A percentile compares a stretch with the other conserved stretches of the same genome.
phyloP scores from a whole-genome alignment of 2,329 filamentous ascomycete genomes.

The Aspergillus floridensis region DNA sequence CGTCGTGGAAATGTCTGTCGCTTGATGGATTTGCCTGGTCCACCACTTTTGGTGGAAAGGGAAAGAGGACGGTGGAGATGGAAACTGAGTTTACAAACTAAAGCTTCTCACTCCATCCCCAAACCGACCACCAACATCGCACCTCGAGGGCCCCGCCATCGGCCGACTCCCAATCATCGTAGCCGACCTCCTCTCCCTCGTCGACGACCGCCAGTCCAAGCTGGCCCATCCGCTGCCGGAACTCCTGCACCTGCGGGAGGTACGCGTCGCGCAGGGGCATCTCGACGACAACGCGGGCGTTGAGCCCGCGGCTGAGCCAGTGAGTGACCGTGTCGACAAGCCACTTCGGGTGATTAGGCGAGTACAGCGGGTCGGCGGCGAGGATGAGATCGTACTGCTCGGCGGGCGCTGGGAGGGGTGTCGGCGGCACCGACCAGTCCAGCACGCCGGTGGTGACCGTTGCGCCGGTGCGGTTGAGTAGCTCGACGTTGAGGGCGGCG shows the following conservation, averaged over 20 bases:
- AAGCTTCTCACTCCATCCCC: constrained; percentile 43
- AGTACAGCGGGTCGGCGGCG: constrained; percentile 84
- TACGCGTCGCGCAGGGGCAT: constrained; percentile 74
- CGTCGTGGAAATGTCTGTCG: constrained; percentile 19
- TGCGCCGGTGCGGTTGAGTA: constrained; percentile 57
- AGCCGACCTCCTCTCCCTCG: constrained; percentile 46
- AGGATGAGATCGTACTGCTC: constrained; percentile 65
- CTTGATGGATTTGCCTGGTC: neutral
- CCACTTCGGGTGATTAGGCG: constrained; percentile 73
- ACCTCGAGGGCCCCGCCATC: constrained; percentile 44
- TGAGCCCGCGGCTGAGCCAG: constrained; percentile 59
- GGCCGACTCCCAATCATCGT: constrained; percentile 48
- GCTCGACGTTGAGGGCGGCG: constrained; percentile 59
- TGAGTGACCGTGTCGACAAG: constrained; percentile 67
- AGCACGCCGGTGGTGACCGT: constrained; percentile 63
- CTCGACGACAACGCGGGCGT: constrained; percentile 72
- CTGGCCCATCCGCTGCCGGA: constrained; percentile 60
- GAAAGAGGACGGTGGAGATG: neutral
- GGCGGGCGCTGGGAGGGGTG: constrained; percentile 27
- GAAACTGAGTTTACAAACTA: constrained; percentile 10
- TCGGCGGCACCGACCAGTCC: constrained; percentile 60
- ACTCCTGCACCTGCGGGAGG: constrained; percentile 58
- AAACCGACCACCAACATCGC: constrained; percentile 49
- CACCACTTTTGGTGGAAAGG: too few species aligned
- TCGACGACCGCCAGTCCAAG: constrained; percentile 55